Conservation (phyloP, 768 basidiomycete species). For the Daedaleopsis sinensis region DNA sequence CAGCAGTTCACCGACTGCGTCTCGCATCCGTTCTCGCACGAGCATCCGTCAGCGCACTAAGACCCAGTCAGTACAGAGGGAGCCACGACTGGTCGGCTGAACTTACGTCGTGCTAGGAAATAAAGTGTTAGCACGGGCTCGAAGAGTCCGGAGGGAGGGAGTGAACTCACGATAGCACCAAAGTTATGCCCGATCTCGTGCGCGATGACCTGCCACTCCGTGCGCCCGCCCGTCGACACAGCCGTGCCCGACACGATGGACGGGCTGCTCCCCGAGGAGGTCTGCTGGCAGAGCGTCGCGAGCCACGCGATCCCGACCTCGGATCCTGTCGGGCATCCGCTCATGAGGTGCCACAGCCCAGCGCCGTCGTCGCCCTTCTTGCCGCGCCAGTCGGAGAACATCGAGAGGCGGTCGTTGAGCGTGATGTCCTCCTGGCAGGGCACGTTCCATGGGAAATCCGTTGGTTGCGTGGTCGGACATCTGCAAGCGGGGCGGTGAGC, state of each 20-base stretch:
- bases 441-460: conserved; percentile 73
- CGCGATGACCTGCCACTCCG: conserved; percentile 82
- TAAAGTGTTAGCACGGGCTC: neutral
- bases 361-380: conserved; percentile 68
- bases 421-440: conserved; percentile 55
- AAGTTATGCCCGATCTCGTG: conserved; percentile 90
- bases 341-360: conserved; percentile 91
- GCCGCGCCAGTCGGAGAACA: conserved; percentile 85
- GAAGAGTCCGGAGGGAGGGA: neutral
- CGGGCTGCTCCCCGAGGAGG: conserved; percentile 46
- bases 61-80: neutral
- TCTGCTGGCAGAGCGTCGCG: conserved; percentile 70
- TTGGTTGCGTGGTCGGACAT: conserved; percentile 61
- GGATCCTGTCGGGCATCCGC: conserved; percentile 76
- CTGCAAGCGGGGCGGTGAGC: conserved; percentile 32
- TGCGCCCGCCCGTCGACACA: conserved; percentile 74
- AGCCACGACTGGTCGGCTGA: neutral
- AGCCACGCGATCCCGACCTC: conserved; percentile 92
- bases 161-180: conserved; percentile 74
- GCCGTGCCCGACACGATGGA: conserved; percentile 77
- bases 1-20: conserved; percentile 53
- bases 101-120: conserved; percentile 56
- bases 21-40: conserved; percentile 34
- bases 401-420: conserved; percentile 72
- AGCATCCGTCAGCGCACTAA: conserved; percentile 71